Conservation (phyloP, 768 basidiomycete genomes). For the Porpolomopsis calyptriformis region DNA sequence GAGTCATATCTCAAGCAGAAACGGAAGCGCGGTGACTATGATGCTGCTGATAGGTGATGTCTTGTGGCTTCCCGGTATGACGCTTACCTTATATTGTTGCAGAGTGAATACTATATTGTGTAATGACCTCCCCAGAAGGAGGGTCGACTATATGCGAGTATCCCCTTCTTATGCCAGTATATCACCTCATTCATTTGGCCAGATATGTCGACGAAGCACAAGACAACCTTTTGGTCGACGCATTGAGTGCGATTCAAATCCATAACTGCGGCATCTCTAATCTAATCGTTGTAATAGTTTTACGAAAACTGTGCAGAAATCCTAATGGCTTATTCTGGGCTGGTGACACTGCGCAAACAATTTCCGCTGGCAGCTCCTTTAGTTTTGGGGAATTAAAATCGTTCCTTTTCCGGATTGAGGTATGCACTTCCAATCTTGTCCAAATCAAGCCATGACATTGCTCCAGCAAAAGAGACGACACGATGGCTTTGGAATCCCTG, state of each 20-base stretch:
- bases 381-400: constrained; percentile 63
- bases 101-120: constrained; percentile 44
- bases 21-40: constrained; percentile 30
- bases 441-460: too few species aligned
- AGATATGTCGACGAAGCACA: constrained; percentile 71
- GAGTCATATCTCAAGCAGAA: constrained; percentile 40
- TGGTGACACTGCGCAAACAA: constrained; percentile 73
- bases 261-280: not conserved
- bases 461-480: too few species aligned
- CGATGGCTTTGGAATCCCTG: too few species aligned
- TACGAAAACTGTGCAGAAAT: constrained; percentile 53
- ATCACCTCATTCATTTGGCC: not conserved
- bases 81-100: not conserved
- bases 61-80: constrained; percentile 1
- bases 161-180: not conserved
- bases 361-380: constrained; percentile 63
- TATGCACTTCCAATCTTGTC: too few species aligned
- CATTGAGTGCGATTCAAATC: constrained; percentile 31
- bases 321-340: constrained; percentile 67
- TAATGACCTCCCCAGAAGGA: constrained; percentile 27
- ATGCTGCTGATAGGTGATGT: constrained; percentile 50
- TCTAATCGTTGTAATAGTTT: constrained; percentile 30
- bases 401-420: constrained; percentile 54
- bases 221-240: constrained; percentile 60
- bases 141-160: constrained; percentile 47